Percentiles rank a stretch among this genome's conserved stretches.
Evolutionary conservation across 2,329 filamentous ascomycete species (phyloP).

Genomic region (Penicillium sp.): DNA sequence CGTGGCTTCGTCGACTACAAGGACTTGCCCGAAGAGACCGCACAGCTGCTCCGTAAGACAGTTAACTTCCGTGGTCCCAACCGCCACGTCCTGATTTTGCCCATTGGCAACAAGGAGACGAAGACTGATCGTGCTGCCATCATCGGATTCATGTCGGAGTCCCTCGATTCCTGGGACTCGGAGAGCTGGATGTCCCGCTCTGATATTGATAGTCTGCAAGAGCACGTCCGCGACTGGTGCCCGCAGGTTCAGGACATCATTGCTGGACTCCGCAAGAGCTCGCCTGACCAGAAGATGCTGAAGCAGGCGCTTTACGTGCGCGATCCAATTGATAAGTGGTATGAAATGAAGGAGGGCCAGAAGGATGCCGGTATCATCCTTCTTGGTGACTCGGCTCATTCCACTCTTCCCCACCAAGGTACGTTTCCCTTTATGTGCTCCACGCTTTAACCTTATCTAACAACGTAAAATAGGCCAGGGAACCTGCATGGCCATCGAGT

Average conservation of each 20-base stretch:
- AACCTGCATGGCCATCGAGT: slow-evolving; percentile 37
- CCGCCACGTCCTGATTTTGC: slow-evolving; percentile 37
- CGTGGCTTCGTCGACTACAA: slow-evolving; percentile 38
- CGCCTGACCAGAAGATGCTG: slow-evolving; percentile 32
- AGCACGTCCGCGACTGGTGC: slow-evolving; percentile 36
- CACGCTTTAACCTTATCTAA: neutral
- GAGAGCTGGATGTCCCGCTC: slow-evolving; percentile 38
- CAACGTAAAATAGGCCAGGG: slow-evolving; percentile 28
- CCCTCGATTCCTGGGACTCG: slow-evolving; percentile 36
- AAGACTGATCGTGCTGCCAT: slow-evolving; percentile 32
- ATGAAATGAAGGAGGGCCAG: slow-evolving; percentile 25
- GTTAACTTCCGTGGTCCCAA: slow-evolving; percentile 37
- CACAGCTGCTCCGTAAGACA: slow-evolving; percentile 31
- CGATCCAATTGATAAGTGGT: slow-evolving; percentile 34
- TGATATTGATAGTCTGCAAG: slow-evolving; percentile 34
- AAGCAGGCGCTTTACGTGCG: slow-evolving; percentile 38
- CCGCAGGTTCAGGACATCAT: slow-evolving; percentile 34
- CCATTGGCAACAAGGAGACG: slow-evolving; percentile 38
- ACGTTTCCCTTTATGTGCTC: neutral
- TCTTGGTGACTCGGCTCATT: slow-evolving; percentile 36
- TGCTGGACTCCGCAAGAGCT: slow-evolving; percentile 30
- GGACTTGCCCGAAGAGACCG: slow-evolving; percentile 31
- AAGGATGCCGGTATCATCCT: slow-evolving; percentile 32
- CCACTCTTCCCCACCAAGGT: slow-evolving; percentile 37
- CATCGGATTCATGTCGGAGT: slow-evolving; percentile 41